Base-by-base conservation (phyloP, 2,329 filamentous ascomycete genomes). In the Phialophora verrucosa region DNA sequence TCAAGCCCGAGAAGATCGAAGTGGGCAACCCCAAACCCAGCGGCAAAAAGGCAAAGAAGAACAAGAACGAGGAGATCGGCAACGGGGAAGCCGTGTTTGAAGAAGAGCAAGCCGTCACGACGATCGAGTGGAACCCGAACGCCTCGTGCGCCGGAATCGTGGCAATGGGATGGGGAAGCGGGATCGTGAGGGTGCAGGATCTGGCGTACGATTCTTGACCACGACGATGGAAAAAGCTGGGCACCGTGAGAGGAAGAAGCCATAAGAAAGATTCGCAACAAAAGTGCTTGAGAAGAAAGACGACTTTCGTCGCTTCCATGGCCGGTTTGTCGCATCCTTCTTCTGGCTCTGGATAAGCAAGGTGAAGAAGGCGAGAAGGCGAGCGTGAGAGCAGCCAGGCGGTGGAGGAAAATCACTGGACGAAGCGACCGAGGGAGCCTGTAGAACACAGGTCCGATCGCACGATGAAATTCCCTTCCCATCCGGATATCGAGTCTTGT, bases 81-180 rank as follows among this genome's bases (percentile, higher is more conserved):
- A 35, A 74, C 65, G 72, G 77, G 51, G 76, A 79, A 29, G 78
- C 79, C 2, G 81, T 90, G 11, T 84, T 88, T 71, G 89, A 91
- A 63, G 84, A 89, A 56, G 79, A 84, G 68, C 89, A 87, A 10
- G 83, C 88, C 55, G 79, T 91, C 69, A 87, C 87, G 4, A 80
- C 83, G 1, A 78, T 90, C 27, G 83, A 84, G 49, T 91, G 89
- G 89, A 91, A 91, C 73, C 87, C 88, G 1, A 91, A 91, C 71
- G 75, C 82, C 42, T 79, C 82, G n/a, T 88, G 83, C 71, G 87
- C 88, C 12, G 88, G 84, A 70, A 90, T 89, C 88, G 87, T 87
- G 2, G 88, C 88, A 10, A 85, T 84, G 3, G 88, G 86, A 0
- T 83, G 90, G 83, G 89, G 83, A 0, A 90, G 87, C 31, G 90